Evolutionary conservation across 2,329 filamentous ascomycete genomes (phyloP).

Genomic region (Penicillium sp.): DNA sequence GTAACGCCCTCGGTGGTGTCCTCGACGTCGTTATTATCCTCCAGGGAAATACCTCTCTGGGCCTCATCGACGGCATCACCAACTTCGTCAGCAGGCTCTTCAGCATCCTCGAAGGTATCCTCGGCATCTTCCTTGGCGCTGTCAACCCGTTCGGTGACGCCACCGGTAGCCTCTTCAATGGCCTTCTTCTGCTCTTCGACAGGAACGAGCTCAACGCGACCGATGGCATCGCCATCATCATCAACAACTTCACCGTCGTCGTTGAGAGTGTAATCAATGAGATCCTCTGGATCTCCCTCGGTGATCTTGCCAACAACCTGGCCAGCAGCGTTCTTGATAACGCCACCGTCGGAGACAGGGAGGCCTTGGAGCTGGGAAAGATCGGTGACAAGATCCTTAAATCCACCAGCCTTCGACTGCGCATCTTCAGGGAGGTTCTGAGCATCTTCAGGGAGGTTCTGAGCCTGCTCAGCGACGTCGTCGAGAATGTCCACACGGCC

Average conservation of each 20-base stretch:
- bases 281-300: constrained; percentile 36
- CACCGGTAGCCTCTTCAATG: constrained; percentile 43
- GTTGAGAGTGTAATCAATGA: constrained; percentile 39
- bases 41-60: constrained; percentile 5
- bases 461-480: constrained; percentile 24
- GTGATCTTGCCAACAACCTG: constrained; percentile 37
- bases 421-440: constrained; percentile 16
- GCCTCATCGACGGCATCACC: neutral
- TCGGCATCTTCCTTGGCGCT: constrained; percentile 46
- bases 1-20: constrained; percentile 22
- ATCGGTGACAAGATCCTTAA: constrained; percentile 31
- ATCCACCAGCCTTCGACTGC: constrained; percentile 10
- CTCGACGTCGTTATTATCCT: neutral
- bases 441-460: constrained; percentile 17
- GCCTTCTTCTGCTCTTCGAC: constrained; percentile 28
- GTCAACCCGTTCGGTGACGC: constrained; percentile 46
- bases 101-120: constrained; percentile 23
- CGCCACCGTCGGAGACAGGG: constrained; percentile 50
- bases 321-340: constrained; percentile 46
- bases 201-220: constrained; percentile 27
- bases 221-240: constrained; percentile 37
- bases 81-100: neutral
- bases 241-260: constrained; percentile 41
- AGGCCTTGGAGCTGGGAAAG: constrained; percentile 35
- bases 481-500: constrained; percentile 34